These are phyloP conservation scores for Aplosporella prunicola DNA, from an alignment of 2,329 filamentous ascomycete species.

Conservation along the genomic window DNA sequence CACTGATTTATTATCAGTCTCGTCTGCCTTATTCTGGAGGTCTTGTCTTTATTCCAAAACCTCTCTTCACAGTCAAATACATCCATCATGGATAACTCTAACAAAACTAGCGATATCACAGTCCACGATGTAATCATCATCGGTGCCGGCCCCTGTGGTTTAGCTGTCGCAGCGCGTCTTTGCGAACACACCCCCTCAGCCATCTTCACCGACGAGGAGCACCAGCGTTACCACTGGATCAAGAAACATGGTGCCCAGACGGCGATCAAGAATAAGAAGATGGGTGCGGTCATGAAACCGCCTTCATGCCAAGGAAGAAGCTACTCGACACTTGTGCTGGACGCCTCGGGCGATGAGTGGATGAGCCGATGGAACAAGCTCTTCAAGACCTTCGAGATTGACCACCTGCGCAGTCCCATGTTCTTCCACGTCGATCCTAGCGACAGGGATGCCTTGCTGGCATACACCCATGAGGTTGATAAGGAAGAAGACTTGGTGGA, in stretches of 20 bases:
- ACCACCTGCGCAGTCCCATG: constrained; percentile 67
- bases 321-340: constrained; percentile 53
- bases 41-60: neutral
- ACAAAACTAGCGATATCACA: constrained; percentile 8
- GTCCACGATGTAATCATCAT: constrained; percentile 61
- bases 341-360: constrained; percentile 55
- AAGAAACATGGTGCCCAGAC: constrained; percentile 53
- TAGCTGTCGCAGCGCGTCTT: constrained; percentile 63
- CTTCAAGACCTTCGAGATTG: constrained; percentile 60
- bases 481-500: constrained; percentile 58
- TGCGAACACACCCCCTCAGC: constrained; percentile 65
- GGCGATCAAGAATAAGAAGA: constrained; percentile 46
- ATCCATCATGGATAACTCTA: constrained; percentile 3
- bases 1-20: no score
- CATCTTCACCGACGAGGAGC: constrained; percentile 75
- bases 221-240: constrained; percentile 73
- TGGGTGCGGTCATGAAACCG: constrained; percentile 23
- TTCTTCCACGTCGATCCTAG: constrained; percentile 73
- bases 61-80: neutral
- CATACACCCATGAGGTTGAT: constrained; percentile 53
- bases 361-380: constrained; percentile 61
- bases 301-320: constrained; percentile 15
- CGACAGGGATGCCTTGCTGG: constrained; percentile 64
- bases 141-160: constrained; percentile 65
- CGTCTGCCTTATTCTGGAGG: no score